Percentiles rank a stretch among this genome's conserved stretches.
Evolutionary conservation across 2,329 filamentous ascomycete genomes (phyloP).

Genomic region (Knoxdaviesia capensis): DNA sequence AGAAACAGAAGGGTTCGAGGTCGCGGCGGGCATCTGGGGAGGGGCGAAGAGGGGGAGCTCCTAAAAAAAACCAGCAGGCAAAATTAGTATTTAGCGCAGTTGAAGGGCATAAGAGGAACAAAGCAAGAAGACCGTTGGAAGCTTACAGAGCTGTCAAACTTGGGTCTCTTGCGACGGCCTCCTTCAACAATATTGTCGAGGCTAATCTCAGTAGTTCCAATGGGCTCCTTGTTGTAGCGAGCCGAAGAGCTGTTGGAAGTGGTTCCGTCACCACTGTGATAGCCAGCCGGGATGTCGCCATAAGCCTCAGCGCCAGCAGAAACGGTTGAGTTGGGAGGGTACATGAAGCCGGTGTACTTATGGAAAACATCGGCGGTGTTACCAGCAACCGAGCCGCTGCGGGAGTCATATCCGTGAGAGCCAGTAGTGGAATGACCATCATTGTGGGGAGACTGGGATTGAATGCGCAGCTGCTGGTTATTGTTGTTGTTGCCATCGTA

Average conservation of each 20-base stretch:
- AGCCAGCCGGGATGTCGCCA: conserved; percentile 21
- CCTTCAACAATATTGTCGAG: conserved; percentile 97
- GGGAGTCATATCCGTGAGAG: no score
- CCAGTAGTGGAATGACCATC: no score
- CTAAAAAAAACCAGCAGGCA: conserved; percentile 23
- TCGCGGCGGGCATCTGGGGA: conserved; percentile 76
- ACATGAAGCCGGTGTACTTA: no score
- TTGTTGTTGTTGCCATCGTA: no score
- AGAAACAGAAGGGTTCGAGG: conserved; percentile 95
- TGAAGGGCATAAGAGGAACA: not conserved
- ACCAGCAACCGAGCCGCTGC: no score
- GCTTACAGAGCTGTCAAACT: conserved; percentile 92
- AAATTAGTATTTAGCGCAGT: conserved; percentile 1
- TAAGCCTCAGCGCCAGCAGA: no score
- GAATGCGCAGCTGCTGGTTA: no score
- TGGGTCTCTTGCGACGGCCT: conserved; percentile 82
- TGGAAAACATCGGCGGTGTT: no score
- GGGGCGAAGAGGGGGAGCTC: conserved; percentile 91
- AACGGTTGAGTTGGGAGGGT: no score
- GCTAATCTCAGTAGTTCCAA: conserved; percentile 92
- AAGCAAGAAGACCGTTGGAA: not conserved
- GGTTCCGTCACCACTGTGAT: conserved; percentile 74
- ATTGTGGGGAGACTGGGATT: no score
- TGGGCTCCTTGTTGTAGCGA: conserved; percentile 62
- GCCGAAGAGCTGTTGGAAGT: conserved; percentile 46